Evolutionary conservation across 306 rosid genomes (phyloP), one percentile per base, ranked within the genome.

Genomic region (Luffa acutangula): DNA sequence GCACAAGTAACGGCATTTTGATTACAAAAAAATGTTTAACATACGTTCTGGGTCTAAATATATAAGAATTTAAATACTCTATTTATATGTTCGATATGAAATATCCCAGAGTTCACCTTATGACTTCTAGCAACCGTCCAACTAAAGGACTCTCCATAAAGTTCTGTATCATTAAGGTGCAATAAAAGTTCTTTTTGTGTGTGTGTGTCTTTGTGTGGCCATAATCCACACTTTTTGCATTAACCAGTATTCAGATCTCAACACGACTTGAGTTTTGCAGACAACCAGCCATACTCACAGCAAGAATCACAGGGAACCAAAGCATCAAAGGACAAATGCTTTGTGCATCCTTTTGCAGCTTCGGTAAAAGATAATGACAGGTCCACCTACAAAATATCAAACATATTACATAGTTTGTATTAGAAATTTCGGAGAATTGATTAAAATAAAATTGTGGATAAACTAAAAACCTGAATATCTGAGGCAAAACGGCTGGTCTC

Each of bases 281-380:
- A 39, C 36, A 58, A 25, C 42, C 20, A 80, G 83, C 69, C 82
- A 79, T 43, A 88, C 97, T 94, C 85, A 95, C 99, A 2, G 59
- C 99, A 95, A 81, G 81, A 79, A 87, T 86, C 90, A 31, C 99
- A 95, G 77, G 97, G 97, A 88, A 91, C 91, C 11, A 84, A 56
- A 33, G 97, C 90, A 80, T 89, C 85, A 84, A 92, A 87, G 45
- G 97, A 92, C 69, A 93, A 79, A 57, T 85, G 70, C 84, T 84
- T 93, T 80, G 87, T 90, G 90, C 99, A 93, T 80, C 99, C 99
- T 80, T 86, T 84, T 10, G 86, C 91, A 72, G 97, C 97, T 91
- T 95, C 97, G 18, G 87, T 67, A 82, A 95, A 95, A 64, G 94
- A 86, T 77, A 95, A 97, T 33, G 86, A 78, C 80, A 90, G 71